Conservation (phyloP, 2,329 filamentous ascomycete species). For the Lachnellula arida region DNA sequence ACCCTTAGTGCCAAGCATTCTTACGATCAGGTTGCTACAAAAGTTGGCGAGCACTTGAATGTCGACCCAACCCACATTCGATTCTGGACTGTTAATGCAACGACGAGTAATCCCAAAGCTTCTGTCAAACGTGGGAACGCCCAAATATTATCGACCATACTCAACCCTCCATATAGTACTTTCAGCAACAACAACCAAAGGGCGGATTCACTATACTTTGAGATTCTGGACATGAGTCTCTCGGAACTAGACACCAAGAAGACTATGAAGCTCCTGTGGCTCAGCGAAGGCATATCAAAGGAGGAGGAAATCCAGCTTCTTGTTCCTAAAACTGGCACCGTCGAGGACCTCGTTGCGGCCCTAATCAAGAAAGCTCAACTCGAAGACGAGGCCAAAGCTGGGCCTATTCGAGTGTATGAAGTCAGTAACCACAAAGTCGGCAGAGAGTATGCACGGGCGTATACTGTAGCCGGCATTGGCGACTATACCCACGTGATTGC, state of each 20-base stretch:
- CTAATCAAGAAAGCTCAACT: conserved; percentile 79
- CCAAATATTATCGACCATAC: conserved; percentile 71
- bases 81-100: conserved; percentile 80
- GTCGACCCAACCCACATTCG: conserved; percentile 83
- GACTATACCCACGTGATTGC: conserved; percentile 82
- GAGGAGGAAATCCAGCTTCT: conserved; percentile 82
- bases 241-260: conserved; percentile 93
- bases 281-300: conserved; percentile 87
- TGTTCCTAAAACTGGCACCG: conserved; percentile 78
- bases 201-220: conserved; percentile 79
- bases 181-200: conserved; percentile 68
- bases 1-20: conserved; percentile 81
- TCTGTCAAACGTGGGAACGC: conserved; percentile 66
- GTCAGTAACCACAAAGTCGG: conserved; percentile 78
- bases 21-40: conserved; percentile 82
- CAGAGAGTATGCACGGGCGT: conserved; percentile 66
- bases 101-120: conserved; percentile 70
- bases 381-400: conserved; percentile 64
- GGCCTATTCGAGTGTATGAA: conserved; percentile 76
- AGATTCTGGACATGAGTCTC: conserved; percentile 89
- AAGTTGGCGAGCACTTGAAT: conserved; percentile 72
- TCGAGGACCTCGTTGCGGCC: conserved; percentile 71
- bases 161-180: conserved; percentile 68
- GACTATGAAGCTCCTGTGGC: conserved; percentile 73
- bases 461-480: conserved; percentile 73